A percentile compares a stretch with the other conserved stretches of the same genome.
Evolutionary conservation across 2,329 filamentous ascomycete genomes (phyloP).

Genomic region (Zopfia rhizophila): DNA sequence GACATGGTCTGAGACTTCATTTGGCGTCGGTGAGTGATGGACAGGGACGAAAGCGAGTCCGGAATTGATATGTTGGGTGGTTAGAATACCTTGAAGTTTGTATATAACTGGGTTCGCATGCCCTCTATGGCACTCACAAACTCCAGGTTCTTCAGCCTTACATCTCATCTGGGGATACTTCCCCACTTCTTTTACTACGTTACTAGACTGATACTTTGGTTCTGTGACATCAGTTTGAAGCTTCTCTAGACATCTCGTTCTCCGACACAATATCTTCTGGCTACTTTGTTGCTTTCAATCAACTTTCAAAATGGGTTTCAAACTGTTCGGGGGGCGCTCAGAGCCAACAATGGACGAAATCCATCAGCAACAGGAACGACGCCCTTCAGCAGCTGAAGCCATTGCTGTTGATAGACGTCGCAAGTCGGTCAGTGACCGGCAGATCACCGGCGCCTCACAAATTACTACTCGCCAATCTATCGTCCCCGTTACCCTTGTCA

Average conservation of each 20-base stretch:
- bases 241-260: slow-evolving; percentile 8
- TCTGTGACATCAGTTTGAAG: too few relatives aligned
- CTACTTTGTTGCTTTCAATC: background rate
- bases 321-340: slow-evolving; percentile 38
- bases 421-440: slow-evolving; percentile 47
- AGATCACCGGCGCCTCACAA: slow-evolving; percentile 49
- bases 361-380: slow-evolving; percentile 48
- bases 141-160: slow-evolving; percentile 26
- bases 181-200: slow-evolving; percentile 9
- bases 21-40: background rate
- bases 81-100: background rate
- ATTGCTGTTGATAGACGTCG: slow-evolving; percentile 43
- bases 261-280: slow-evolving; percentile 4
- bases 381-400: slow-evolving; percentile 47
- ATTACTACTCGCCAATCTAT: slow-evolving; percentile 59
- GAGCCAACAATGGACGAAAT: slow-evolving; percentile 49
- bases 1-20: background rate
- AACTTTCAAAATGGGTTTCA: slow-evolving; percentile 32
- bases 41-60: slow-evolving; percentile 1
- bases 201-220: too few relatives aligned
- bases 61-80: background rate
- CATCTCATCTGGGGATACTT: slow-evolving; percentile 21
- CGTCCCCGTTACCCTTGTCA: slow-evolving; percentile 60
- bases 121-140: slow-evolving; percentile 30
- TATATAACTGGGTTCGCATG: slow-evolving; percentile 9